These are phyloP conservation scores for Arctostaphylos glauca DNA, from an alignment of 148 eudicot species.

Conservation along the genomic window DNA sequence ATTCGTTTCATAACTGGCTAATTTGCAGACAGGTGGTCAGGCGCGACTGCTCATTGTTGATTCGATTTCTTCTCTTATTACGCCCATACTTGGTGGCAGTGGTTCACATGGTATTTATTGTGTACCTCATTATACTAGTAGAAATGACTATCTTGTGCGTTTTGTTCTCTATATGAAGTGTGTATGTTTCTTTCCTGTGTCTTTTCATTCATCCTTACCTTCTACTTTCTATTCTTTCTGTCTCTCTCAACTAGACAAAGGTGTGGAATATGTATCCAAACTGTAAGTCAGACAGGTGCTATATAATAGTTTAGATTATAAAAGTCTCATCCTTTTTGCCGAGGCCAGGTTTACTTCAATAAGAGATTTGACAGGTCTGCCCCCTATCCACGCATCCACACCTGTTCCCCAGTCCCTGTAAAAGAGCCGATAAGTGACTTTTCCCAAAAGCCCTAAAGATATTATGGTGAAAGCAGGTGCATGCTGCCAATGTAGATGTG, in stretches of 20 bases:
- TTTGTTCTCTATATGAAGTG: not conserved
- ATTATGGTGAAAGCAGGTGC: not conserved
- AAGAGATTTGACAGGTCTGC: not conserved
- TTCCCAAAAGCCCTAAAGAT: not conserved
- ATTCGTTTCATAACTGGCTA: constrained; percentile 12
- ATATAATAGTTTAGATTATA: not conserved
- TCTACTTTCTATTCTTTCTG: not conserved
- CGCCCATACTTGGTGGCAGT: constrained; percentile 73
- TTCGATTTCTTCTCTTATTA: constrained; percentile 77
- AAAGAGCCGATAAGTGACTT: not conserved
- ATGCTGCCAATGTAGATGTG: not conserved
- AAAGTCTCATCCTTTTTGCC: not conserved
- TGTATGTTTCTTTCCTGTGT: not conserved
- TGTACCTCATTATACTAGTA: not conserved
- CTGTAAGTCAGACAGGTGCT: not conserved
- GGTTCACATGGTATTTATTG: constrained; percentile 60
- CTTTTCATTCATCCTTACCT: not conserved
- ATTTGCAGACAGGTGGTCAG: constrained; percentile 39
- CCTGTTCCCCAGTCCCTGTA: not conserved
- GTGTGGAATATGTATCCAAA: not conserved
- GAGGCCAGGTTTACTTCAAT: not conserved
- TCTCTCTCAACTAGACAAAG: not conserved
- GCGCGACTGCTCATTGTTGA: constrained; percentile 68
- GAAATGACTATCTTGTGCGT: not conserved
- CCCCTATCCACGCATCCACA: not conserved